Evolutionary conservation across 192 early-diverging fungal species (phyloP), one percentile per base, ranked within the genome.

Genomic region (Coemansia sp.): DNA sequence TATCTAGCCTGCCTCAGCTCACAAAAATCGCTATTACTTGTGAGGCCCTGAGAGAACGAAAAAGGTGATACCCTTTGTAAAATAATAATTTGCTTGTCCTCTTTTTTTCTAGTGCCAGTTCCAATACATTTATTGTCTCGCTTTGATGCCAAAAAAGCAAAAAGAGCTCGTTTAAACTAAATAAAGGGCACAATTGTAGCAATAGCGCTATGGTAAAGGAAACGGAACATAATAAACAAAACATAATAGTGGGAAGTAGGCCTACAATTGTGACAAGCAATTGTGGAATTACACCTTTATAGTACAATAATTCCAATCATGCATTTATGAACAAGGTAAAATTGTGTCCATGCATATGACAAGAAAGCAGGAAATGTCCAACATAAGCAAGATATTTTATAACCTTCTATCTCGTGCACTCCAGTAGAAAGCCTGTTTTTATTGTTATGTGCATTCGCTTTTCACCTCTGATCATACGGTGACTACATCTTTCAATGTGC

Each of bases 251-350:
- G 35, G 35, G 35, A 37, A 37, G 35, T 12, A 37, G 12, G 35
- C 5, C 2, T 15, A 51, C 48, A 51, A 51, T 51, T 51, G 48
- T 26, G 23, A 25, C 7, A 51, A 46, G 48, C 48, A 15, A 51
- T 51, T 51, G 48, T 51, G 25, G 21, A 26, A 51, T 51, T 51
- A 43, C 40, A 18, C 9, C 21, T 51, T 51, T 51, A 51, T 51
- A 51, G 48, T 51, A 51, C 48, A 51, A 51, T 51, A 51, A 23
- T 51, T 9, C 26, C 12, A 26, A 23, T 8, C 48, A 12, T 23
- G 48, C 48, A 51, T 51, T 26, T 8, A 23, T 10, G 48, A 51
- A 51, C 48, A 26, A 21, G 23, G 25, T 12, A 51, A 51, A 51
- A 25, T 25, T 8, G 2, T 51, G 7, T 26, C 21, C 48, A 51